Percentiles rank a stretch among this genome's conserved stretches.
Evolutionary conservation across 805 yeast genomes (phyloP).

Genomic region (Candida koratica): DNA sequence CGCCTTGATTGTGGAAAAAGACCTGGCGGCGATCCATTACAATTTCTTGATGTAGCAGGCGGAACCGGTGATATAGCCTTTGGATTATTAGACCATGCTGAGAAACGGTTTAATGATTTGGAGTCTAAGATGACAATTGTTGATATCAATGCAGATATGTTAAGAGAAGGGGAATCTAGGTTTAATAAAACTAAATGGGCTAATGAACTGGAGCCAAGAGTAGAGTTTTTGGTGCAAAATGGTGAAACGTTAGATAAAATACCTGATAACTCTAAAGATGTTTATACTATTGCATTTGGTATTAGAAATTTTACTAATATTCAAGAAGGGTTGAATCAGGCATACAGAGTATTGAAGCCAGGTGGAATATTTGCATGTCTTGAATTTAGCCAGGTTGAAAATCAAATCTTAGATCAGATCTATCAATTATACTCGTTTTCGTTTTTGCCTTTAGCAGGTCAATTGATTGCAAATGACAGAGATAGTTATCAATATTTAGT

Average conservation of each 20-base stretch:
- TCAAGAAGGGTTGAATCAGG: slow-evolving; percentile 91
- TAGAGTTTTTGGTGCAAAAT: slow-evolving; percentile 81
- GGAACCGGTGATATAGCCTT: slow-evolving; percentile 99
- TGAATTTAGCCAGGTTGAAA: slow-evolving; percentile 89
- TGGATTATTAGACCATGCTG: slow-evolving; percentile 90
- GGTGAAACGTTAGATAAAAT: slow-evolving; percentile 86
- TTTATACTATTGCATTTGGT: slow-evolving; percentile 95
- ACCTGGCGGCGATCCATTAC: slow-evolving; percentile 76
- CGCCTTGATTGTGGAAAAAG: slow-evolving; percentile 91
- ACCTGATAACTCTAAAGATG: slow-evolving; percentile 83
- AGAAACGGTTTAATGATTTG: slow-evolving; percentile 67
- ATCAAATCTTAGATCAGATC: slow-evolving; percentile 64
- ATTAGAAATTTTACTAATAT: slow-evolving; percentile 94
- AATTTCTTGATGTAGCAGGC: slow-evolving; percentile 95
- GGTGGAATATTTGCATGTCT: slow-evolving; percentile 97
- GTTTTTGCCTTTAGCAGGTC: slow-evolving; percentile 90
- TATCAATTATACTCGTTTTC: slow-evolving; percentile 90
- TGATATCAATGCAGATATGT: slow-evolving; percentile 95
- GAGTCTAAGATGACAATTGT: slow-evolving; percentile 82
- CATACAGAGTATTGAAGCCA: slow-evolving; percentile 91
- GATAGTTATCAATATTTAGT: slow-evolving; percentile 95
- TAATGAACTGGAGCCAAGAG: slow-evolving; percentile 57
- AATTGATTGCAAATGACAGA: slow-evolving; percentile 89
- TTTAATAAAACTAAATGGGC: slow-evolving; percentile 52
- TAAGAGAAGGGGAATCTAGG: slow-evolving; percentile 84